Base-by-base conservation (phyloP, 352 stramenopile genomes). In the Phytophthora palmivora region DNA sequence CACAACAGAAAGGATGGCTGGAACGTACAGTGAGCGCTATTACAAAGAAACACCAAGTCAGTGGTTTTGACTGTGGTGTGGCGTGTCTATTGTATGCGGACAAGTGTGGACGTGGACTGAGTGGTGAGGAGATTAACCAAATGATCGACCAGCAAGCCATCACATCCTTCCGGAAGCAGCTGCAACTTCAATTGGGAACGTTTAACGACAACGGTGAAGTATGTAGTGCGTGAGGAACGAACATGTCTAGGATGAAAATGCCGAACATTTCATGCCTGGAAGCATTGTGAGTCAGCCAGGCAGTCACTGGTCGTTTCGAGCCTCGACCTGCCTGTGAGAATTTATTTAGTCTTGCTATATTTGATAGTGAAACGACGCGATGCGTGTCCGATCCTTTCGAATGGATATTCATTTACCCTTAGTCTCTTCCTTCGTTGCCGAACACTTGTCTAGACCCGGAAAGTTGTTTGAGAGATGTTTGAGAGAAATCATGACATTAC, bases 61-160 rank as follows among this genome's bases (percentile, higher is more conserved):
- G 84, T n/a, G 87, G 87, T 39, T 96, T 92, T 30, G 90, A 97
- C 70, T 97, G 90, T 55, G 90, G 88, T 10, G 88, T 96, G 24
- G 88, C 90, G 9, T 94, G 86, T 36, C 58, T 97, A 30, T 59
- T 97, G 51, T 97, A 96, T 60, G 88, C 88, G 4, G 85, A 96
- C 66, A 96, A 94, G 58, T 91, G 81, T 43, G 85, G 74, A 2
- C 79, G 83, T 21, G 84, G 82, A 30, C 69, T 87, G 41, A 78
- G 63, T 28, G 67, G 69, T 0, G 70, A 92, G 49, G 55, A 87
- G 43, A 92, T 92, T 48, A 84, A 91, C 49, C 66, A 65, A 19
- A 33, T 69, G 37, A 92, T 82, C 15, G 73, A 91, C 51, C 84
- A 93, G 46, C 33, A 73, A 19, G 86, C 76, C 30, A 94, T 94